These are phyloP conservation scores for Lolium perenne DNA, from an alignment of 176 grass and related monocot genomes.

Conservation along the genomic window DNA sequence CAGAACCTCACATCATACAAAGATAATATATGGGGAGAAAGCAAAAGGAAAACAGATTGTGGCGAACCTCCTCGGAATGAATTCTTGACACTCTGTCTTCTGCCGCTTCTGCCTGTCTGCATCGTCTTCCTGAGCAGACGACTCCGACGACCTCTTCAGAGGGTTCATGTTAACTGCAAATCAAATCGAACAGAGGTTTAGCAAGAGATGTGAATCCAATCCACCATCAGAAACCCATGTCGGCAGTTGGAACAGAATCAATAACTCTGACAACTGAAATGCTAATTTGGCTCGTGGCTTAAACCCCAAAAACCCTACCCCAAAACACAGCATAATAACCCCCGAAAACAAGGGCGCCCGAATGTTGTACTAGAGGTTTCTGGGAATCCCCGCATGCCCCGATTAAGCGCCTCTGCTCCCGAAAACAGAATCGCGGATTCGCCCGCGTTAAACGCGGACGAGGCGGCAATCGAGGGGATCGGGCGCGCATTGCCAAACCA, in stretches of 20 bases:
- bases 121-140: slow-evolving; percentile 30
- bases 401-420: not conserved
- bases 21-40: not conserved
- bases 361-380: slow-evolving; percentile 11
- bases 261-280: not conserved
- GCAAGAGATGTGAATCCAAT: not conserved
- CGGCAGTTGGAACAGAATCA: not conserved
- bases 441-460: not conserved
- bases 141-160: slow-evolving; percentile 43
- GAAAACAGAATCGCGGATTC: not conserved
- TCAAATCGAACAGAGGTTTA: not conserved
- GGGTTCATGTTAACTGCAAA: slow-evolving; percentile 39
- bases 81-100: slow-evolving; percentile 36
- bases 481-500: not conserved
- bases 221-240: not conserved
- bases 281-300: not conserved
- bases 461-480: not conserved
- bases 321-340: too few species aligned
- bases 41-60: not conserved
- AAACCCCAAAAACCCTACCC: not conserved
- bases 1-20: not conserved
- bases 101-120: slow-evolving; percentile 19
- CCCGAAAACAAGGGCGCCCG: too few species aligned
- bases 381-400: not conserved
- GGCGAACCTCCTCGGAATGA: slow-evolving; percentile 54